Conservation (phyloP, 202 grass and related monocot species). For the Hordeum pubiflorum region DNA sequence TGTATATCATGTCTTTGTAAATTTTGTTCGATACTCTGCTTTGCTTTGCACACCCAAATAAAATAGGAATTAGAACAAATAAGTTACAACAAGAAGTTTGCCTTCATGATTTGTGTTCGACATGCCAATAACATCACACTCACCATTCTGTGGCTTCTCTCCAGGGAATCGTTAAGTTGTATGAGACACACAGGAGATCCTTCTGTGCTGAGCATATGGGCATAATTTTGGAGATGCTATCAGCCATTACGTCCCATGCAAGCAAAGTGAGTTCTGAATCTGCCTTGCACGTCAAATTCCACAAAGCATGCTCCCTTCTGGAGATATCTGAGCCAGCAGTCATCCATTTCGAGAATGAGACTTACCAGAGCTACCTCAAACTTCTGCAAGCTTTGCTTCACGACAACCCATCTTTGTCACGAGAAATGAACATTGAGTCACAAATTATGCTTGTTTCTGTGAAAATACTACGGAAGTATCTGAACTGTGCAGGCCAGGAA, state of each 20-base stretch:
- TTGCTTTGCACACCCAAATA: not conserved
- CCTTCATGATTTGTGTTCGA: not conserved
- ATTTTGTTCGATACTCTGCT: not conserved
- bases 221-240: slow-evolving; percentile 72
- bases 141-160: slow-evolving; percentile 31
- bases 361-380: slow-evolving; percentile 80
- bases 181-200: slow-evolving; percentile 44
- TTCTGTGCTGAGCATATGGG: slow-evolving; percentile 54
- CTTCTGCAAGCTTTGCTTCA: slow-evolving; percentile 69
- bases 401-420: slow-evolving; percentile 49
- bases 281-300: slow-evolving; percentile 49
- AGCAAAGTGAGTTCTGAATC: slow-evolving; percentile 59
- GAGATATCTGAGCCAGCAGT: slow-evolving; percentile 75
- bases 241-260: slow-evolving; percentile 72
- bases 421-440: slow-evolving; percentile 60
- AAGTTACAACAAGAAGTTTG: not conserved
- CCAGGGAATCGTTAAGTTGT: slow-evolving; percentile 70
- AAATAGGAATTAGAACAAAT: slow-evolving; percentile 4
- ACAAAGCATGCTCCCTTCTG: slow-evolving; percentile 74
- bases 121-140: not conserved
- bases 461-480: slow-evolving; percentile 74
- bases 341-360: slow-evolving; percentile 85
- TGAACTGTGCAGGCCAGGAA: slow-evolving; percentile 61
- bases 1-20: not conserved
- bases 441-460: slow-evolving; percentile 57